Base-by-base conservation (phyloP, 768 basidiomycete species). In the Auriscalpium microsporum region DNA sequence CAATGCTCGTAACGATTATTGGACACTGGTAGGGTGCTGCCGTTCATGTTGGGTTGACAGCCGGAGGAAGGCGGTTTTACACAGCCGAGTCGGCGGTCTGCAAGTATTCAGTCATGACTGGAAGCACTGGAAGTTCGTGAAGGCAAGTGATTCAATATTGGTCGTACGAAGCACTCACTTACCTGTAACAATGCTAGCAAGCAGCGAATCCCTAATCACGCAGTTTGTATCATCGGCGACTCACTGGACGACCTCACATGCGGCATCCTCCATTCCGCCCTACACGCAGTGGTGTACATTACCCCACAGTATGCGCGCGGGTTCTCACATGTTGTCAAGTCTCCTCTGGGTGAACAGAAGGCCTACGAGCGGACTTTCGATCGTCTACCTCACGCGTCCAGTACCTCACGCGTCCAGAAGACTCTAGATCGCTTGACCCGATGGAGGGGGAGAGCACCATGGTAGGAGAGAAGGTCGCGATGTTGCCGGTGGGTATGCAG, bases 1-100 rank as follows among this genome's bases (percentile, higher is more conserved):
- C 35, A 68, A 68, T 11, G 66, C 68, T 7, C 72, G 72, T 52
- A 72, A 71, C 1, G 72, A 73, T 56, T 72, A 72, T 49, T 70
- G 71, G 5, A 68, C 68, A 1, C 52, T 72, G 34, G 54, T 55
- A 21, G 13, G 48, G 38, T 11, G 21, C 13, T 37, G 3, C 17
- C 16, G 14, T n/a, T 44, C 21, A 5, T 14, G 14, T 28, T 28
- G 7, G 2, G 28, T 17, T 28, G 34, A 37, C 47, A n/a, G 48
- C 56, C 10, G 28, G 28, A 28, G 1, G 37, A 35, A 55, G 54
- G 11, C 54, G 7, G 42, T 55, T 21, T 17, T 49, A 35, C 47
- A 55, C 47, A 28, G 28, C 35, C 21, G 10, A 14, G 3, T 55
- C 14, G 54, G 54, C 11, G 54, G 54, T 7, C 54, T 55, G 16